Evolutionary conservation across 2,329 filamentous ascomycete species (phyloP), one percentile per base, ranked within the genome.

Genomic region (Sphaerulina vaccinii): DNA sequence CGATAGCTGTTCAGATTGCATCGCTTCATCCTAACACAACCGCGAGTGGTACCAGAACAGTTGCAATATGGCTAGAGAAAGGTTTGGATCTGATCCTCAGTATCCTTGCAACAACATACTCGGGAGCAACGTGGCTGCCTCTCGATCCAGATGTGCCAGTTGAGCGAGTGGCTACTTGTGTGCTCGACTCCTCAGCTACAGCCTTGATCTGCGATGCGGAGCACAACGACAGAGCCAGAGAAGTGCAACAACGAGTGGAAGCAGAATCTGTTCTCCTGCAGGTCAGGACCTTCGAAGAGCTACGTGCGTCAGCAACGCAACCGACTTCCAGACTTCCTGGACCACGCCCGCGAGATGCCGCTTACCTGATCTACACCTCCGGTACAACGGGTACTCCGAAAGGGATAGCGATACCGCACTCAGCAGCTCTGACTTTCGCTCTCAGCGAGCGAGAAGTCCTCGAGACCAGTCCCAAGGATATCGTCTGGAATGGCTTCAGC

Each of bases 361-460:
- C 58, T 18, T 63, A 59, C 39, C 55, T 68, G 22, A 63, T 67
- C 21, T 65, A 63, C 54, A 63, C 65, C 23, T 62, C 61, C 16
- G 61, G 65, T n/a, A 62, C 59, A 16, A 63, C 58, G 5, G 60
- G 62, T 7, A 58, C 59, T 8, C 61, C 65, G 4, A 67, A 65
- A 36, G 61, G 62, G 1, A 60, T 64, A 18, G 56, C 58, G 1
- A 60, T 62, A 18, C 54, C 57, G 2, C 58, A 64, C 21, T 58
- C 55, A 15, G 57, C 57, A 19, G 57, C 57, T 4, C 40, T 59
- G 15, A 54, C 44, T 11, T 59, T 59, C 43, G 56, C 53, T 5
- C 32, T 59, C 8, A 58, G 55, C 21, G 59, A 60, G 32, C 43
- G 59, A n/a, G 52, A 61, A 36, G 55, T 60, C 11, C 53, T 61